Evolutionary conservation across 202 grass and related monocot species (phyloP), one percentile per base, ranked within the genome.

Genomic region (Alloteropsis angusta): DNA sequence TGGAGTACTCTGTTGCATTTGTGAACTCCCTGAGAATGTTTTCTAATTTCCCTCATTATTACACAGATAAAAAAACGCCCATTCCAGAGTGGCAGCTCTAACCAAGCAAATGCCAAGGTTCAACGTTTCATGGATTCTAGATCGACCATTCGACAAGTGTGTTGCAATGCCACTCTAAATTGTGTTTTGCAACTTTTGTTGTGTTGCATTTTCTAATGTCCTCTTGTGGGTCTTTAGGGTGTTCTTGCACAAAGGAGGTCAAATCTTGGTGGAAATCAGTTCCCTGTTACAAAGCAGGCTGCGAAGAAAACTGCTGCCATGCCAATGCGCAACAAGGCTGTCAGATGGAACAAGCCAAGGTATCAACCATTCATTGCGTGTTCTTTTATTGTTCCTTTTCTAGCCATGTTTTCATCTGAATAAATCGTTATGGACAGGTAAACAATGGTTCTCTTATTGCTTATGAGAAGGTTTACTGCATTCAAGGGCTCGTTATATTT

Each of bases 61-160:
- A 77, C 30, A 49, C 71, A 99, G 92, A 89, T 95, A 7, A 99
- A 95, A 82, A 93, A 88, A 14, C 81, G 5, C 47, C 85, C 76
- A 38, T 93, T 98, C 62, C 85, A 82, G 75, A 91, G 87, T 83
- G 85, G 44, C 15, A 88, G 83, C 48, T 5, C 70, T 49, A 82
- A 80, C 56, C 86, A 86, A 63, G 85, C 83, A 60, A 92, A 82
- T 50, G 71, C 56, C 41, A 92, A 88, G 83, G 81, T 78, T 66
- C 85, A 85, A 72, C 68, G 62, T 50, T 95, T 87, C 72, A 83
- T 87, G 26, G 88, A 99, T 75, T 89, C 90, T 73, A 95, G 96
- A 72, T 95, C 90, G 53, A 77, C 88, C 67, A 87, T 99, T 34
- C 91, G 92, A 99, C 96, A 99, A 70, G 96, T 88, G 80, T 80